phyloP scores from a whole-genome alignment of 2,329 filamentous ascomycete genomes.

The Paracamarosporium sp. region DNA sequence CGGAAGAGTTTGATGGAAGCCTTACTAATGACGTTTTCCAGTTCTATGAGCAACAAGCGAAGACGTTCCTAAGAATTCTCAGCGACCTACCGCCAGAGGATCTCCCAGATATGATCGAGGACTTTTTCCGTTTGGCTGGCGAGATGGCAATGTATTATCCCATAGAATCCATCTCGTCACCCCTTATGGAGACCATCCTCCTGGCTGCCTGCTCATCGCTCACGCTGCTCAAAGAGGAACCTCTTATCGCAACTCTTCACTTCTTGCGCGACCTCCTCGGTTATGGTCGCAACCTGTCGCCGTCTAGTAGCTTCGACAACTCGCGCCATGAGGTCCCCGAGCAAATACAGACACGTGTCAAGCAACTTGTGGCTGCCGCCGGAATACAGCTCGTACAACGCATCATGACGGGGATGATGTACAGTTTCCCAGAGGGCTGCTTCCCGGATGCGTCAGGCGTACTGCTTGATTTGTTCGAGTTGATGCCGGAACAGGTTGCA shows the following conservation, averaged over 20 bases:
- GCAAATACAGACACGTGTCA: conserved; percentile 76
- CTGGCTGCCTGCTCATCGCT: conserved; percentile 86
- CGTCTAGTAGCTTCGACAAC: conserved; percentile 67
- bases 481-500: conserved; percentile 80
- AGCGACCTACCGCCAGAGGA: conserved; percentile 81
- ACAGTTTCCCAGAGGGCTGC: conserved; percentile 94
- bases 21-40: conserved; percentile 88
- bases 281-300: conserved; percentile 78
- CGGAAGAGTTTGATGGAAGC: conserved; percentile 80
- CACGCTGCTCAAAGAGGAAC: conserved; percentile 88
- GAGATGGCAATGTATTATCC: conserved; percentile 95
- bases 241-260: conserved; percentile 88
- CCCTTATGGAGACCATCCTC: conserved; percentile 81
- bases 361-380: conserved; percentile 71
- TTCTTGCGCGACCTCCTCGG: conserved; percentile 90
- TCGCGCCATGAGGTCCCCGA: conserved; percentile 66
- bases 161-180: conserved; percentile 78
- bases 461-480: conserved; percentile 86
- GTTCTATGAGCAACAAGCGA: conserved; percentile 94
- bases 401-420: conserved; percentile 98
- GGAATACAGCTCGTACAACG: conserved; percentile 85
- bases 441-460: conserved; percentile 94
- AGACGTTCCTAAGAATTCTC: conserved; percentile 86
- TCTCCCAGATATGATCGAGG: conserved; percentile 85
- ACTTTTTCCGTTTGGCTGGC: conserved; percentile 92